Base-by-base conservation (phyloP, 164 flowering plant species). In the Umbilicus rupestris region DNA sequence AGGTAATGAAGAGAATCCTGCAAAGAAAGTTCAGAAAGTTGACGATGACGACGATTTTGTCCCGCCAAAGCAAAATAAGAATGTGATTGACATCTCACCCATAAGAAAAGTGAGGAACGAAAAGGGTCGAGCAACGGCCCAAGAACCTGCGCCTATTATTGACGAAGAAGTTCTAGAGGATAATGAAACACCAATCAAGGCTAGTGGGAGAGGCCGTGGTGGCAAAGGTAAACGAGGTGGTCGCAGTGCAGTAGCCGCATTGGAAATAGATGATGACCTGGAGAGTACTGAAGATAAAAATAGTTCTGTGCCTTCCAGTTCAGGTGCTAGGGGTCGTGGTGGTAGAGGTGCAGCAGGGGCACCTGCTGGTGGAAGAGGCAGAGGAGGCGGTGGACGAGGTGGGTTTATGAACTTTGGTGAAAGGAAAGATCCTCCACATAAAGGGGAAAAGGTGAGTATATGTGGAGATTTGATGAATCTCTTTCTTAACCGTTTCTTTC, bases 391-490 rank as follows among this genome's bases (percentile, higher is more conserved):
- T 69, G 97, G 98, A 39, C 79, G 96, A 31, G 96, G 98, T 65
- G 96, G 97, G 68, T 93, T 89, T 71, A 84, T 81, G 96, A 87
- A 81, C 78, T 93, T 89, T 75, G 96, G 96, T 33, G 98, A 94
- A 72, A 84, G 98, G 72, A 89, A 87, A 79, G 97, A 89, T 77
- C 98, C 98, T 75, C 98, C 98, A 33, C 88, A 94, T 73, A 94
- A 94, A 77, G 98, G 98, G 49, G 87, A 86, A 74, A 94, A 91
- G 97, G 98, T 92, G 39, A 42, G 67, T 2, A 28, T 12, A 7
- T 60, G 7, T 46, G 2, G 20, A 2, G 12, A 47, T 20, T 60
- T 31, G 30, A 45, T 24, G 17, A 39, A 29, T 31, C 17, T 3
- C 44, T 41, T 17, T 52, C 67, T 24, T 29, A 10, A 37, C 19